These are phyloP conservation scores for Dalbergia oliveri DNA, from an alignment of 306 rosid species.

Conservation along the genomic window DNA sequence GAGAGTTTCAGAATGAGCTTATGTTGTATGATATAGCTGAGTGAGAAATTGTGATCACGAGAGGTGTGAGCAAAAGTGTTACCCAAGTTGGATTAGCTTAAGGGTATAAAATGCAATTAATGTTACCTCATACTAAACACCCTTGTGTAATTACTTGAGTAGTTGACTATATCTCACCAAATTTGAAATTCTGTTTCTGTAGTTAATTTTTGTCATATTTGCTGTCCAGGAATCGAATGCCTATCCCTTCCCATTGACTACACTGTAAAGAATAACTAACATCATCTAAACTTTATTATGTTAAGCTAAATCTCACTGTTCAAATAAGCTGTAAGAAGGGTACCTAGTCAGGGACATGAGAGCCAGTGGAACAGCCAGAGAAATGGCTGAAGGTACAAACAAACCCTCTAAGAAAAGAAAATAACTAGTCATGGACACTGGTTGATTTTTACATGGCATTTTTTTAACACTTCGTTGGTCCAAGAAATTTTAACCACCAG, in stretches of 20 bases:
- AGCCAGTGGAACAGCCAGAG: conserved; percentile 88
- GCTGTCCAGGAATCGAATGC: conserved; percentile 8
- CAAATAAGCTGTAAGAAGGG: conserved; percentile 37
- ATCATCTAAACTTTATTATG: conserved; percentile 34
- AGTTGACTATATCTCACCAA: not conserved
- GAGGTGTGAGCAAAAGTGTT: too few species aligned
- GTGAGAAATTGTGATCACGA: too few species aligned
- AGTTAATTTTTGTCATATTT: too few species aligned
- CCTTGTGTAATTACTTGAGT: too few species aligned
- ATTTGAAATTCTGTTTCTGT: not conserved
- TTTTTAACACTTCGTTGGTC: not conserved
- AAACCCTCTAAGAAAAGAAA: conserved; percentile 61
- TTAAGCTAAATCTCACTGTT: conserved; percentile 30
- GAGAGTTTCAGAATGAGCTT: too few species aligned
- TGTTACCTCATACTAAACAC: too few species aligned
- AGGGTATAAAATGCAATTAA: too few species aligned
- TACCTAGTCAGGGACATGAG: conserved; percentile 89
- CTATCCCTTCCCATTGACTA: conserved; percentile 74
- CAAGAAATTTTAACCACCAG: too few species aligned
- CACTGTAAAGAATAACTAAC: conserved; percentile 62
- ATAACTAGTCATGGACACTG: conserved; percentile 11
- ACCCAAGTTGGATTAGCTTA: too few species aligned
- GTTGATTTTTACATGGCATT: not conserved
- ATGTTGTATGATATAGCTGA: too few species aligned
- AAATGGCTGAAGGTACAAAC: conserved; percentile 75